phyloP scores from a whole-genome alignment of 2,329 filamentous ascomycete species.

The Tolypocladium tropicale region DNA sequence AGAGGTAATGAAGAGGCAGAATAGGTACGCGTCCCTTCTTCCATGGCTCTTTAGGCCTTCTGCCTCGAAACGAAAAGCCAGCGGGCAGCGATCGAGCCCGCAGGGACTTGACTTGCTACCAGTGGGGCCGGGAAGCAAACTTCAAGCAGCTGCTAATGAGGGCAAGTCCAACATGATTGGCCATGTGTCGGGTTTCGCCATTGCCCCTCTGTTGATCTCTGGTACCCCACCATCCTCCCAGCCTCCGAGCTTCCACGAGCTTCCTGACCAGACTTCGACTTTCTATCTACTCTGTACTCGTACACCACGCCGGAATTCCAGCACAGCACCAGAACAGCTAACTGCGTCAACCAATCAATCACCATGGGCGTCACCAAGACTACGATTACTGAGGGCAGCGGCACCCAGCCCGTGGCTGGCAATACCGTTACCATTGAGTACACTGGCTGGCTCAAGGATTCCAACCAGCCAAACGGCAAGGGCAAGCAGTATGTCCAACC shows the following conservation, averaged over 20 bases:
- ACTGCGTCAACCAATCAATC: conserved; percentile 8
- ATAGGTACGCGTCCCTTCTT: no score
- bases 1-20: no score
- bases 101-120: no score
- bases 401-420: conserved; percentile 49
- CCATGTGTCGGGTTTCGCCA: background rate
- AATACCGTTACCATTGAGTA: conserved; percentile 83
- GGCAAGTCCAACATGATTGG: background rate
- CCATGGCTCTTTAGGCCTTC: no score
- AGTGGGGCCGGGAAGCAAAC: no score
- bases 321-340: background rate
- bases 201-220: background rate
- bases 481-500: conserved; percentile 54
- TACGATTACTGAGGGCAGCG: conserved; percentile 49
- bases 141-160: background rate
- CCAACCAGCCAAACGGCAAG: conserved; percentile 48
- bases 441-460: conserved; percentile 75
- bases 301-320: background rate
- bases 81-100: no score
- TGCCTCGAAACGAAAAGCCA: no score
- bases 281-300: background rate
- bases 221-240: background rate
- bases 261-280: background rate
- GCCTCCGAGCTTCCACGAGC: background rate
- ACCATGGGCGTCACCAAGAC: conserved; percentile 68